Percentiles rank a stretch among this genome's conserved stretches.
These are phyloP conservation scores for Aspergillus campestris DNA, from an alignment of 495 filamentous ascomycete genomes.

Conservation along the genomic window DNA sequence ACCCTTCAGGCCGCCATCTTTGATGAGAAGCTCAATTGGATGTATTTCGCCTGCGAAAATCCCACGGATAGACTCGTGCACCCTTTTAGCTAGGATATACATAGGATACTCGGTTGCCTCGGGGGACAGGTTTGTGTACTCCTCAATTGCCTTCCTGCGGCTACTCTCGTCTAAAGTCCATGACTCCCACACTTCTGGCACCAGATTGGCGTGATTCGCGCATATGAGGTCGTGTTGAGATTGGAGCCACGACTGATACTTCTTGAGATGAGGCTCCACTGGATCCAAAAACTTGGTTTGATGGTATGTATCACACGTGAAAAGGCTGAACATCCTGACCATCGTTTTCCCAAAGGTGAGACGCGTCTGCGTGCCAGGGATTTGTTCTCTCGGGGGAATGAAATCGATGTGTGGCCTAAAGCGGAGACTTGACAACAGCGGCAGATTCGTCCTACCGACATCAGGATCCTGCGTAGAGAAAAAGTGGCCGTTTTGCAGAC, in stretches of 20 bases:
- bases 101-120: too few species aligned
- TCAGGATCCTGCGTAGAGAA: background rate
- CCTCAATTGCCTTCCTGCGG: constrained; percentile 1
- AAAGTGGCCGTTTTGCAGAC: background rate
- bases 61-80: too few species aligned
- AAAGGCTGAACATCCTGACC: background rate
- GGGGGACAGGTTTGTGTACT: too few species aligned
- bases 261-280: background rate
- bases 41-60: too few species aligned
- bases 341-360: background rate
- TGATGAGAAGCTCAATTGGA: constrained; percentile 19
- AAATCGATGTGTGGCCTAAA: background rate
- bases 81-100: too few species aligned
- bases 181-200: background rate
- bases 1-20: constrained; percentile 12
- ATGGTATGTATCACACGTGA: background rate
- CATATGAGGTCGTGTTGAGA: background rate
- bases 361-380: background rate
- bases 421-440: background rate
- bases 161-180: background rate
- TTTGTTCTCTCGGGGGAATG: background rate
- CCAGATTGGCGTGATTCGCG: background rate
- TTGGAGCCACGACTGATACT: background rate
- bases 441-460: background rate
- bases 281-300: background rate